These are phyloP conservation scores for Exidia glandulosa DNA, from an alignment of 768 basidiomycete species.

Conservation along the genomic window DNA sequence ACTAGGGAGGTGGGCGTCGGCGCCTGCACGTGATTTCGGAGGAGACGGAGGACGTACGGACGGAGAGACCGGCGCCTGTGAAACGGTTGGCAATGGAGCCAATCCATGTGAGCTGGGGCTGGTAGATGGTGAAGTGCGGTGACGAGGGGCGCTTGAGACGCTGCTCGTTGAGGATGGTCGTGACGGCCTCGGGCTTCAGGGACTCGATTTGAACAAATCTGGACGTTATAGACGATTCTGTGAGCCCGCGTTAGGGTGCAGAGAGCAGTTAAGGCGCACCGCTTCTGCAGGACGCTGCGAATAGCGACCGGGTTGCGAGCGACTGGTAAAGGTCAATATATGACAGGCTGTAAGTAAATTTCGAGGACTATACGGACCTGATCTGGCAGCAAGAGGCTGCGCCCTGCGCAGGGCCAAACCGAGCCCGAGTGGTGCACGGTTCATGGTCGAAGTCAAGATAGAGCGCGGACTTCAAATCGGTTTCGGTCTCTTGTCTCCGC, in stretches of 20 bases:
- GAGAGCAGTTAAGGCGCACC: not conserved
- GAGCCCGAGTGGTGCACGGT: not conserved
- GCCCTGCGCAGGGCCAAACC: not conserved
- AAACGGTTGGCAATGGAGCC: slow-evolving; percentile 77
- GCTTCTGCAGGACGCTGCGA: not conserved
- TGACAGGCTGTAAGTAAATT: not conserved
- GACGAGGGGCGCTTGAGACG: slow-evolving; percentile 80
- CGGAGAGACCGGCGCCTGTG: slow-evolving; percentile 74
- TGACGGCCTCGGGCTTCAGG: slow-evolving; percentile 43
- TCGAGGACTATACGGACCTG: not conserved
- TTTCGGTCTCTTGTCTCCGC: too few relatives aligned
- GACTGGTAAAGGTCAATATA: not conserved
- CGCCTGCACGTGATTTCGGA: not conserved
- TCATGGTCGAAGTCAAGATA: not conserved
- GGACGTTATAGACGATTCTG: not conserved
- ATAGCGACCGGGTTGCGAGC: not conserved
- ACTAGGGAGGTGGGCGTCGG: slow-evolving; percentile 30
- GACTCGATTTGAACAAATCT: slow-evolving; percentile 59
- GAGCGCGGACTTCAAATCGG: not conserved
- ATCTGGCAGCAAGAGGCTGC: not conserved
- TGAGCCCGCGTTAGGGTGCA: not conserved
- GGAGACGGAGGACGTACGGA: slow-evolving; percentile 33
- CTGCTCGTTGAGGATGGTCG: slow-evolving; percentile 73
- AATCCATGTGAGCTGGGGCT: slow-evolving; percentile 87
- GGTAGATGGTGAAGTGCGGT: slow-evolving; percentile 96